Conservation (phyloP, 495 filamentous ascomycete species). For the Friedmanniomyces endolithicus region DNA sequence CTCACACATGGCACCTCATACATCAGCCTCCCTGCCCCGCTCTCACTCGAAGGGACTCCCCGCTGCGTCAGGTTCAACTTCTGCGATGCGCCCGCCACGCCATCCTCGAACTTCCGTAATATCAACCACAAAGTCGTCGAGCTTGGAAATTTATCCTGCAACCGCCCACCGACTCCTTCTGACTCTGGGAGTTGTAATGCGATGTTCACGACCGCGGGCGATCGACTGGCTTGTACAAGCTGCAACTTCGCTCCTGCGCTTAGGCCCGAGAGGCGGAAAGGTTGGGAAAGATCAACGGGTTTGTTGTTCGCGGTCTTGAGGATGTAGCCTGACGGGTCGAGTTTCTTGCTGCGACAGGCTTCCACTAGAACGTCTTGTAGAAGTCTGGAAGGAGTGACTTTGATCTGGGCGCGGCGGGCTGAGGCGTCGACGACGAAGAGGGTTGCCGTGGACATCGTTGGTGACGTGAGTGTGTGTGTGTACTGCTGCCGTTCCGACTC, state of each 20-base stretch:
- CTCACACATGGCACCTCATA: constrained; percentile 79
- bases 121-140: constrained; percentile 78
- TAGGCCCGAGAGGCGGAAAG: constrained; percentile 77
- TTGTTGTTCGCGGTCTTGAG: constrained; percentile 84
- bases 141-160: constrained; percentile 72
- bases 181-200: constrained; percentile 66
- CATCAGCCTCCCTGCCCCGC: constrained; percentile 61
- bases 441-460: constrained; percentile 36
- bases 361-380: constrained; percentile 74
- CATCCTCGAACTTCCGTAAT: constrained; percentile 71
- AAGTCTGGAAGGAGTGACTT: constrained; percentile 65
- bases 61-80: constrained; percentile 69
- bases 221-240: constrained; percentile 70
- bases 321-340: constrained; percentile 59
- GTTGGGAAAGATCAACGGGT: constrained; percentile 67
- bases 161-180: constrained; percentile 48
- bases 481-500: too few relatives aligned
- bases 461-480: too few relatives aligned
- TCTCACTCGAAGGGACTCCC: constrained; percentile 42
- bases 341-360: constrained; percentile 66
- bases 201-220: constrained; percentile 70
- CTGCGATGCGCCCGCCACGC: constrained; percentile 23
- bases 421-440: constrained; percentile 76
- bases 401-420: constrained; percentile 60
- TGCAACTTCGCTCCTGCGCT: constrained; percentile 80